Evolutionary conservation across 2,329 filamentous ascomycete genomes (phyloP).

Genomic region (Beauveria caledonica): DNA sequence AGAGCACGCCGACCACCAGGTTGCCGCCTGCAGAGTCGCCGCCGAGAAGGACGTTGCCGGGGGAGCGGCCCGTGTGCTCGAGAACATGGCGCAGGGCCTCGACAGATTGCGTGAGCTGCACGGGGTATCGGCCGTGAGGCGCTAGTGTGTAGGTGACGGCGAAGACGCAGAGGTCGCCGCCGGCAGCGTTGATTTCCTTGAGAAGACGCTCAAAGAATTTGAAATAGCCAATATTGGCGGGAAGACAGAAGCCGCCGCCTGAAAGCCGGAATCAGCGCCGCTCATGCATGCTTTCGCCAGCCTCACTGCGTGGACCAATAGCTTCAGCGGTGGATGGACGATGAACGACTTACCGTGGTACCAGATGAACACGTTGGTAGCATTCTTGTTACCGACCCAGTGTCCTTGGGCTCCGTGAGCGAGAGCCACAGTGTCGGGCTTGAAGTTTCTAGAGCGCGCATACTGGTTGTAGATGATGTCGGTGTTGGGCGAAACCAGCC

Average conservation of each 20-base stretch:
- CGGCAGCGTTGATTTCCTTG: conserved; percentile 8
- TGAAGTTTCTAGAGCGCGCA: conserved; percentile 11
- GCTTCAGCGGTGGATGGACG: background rate
- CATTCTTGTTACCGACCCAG: conserved; percentile 17
- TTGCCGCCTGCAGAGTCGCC: conserved; percentile 19
- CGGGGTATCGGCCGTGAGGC: conserved; percentile 16
- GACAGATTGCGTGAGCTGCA: conserved; percentile 17
- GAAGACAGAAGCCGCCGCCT: conserved; percentile 18
- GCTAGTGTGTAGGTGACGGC: conserved; percentile 16
- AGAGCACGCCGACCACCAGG: conserved; percentile 16
- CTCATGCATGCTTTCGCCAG: background rate
- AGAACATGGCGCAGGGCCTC: conserved; percentile 16
- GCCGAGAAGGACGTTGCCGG: conserved; percentile 14
- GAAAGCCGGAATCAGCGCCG: background rate
- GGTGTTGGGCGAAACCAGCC: conserved; percentile 15
- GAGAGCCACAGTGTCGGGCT: conserved; percentile 15
- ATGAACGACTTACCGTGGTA: conserved; percentile 15
- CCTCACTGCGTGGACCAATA: background rate
- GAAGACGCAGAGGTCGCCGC: conserved; percentile 16
- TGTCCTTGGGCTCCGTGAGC: conserved; percentile 15
- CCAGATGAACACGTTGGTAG: conserved; percentile 18
- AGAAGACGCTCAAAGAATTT: conserved; percentile 14
- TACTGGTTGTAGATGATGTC: conserved; percentile 15
- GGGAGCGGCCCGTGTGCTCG: conserved; percentile 9
- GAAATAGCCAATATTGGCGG: conserved; percentile 17